Base-by-base conservation (phyloP, 768 basidiomycete species). In the Tricholoma furcatifolium region DNA sequence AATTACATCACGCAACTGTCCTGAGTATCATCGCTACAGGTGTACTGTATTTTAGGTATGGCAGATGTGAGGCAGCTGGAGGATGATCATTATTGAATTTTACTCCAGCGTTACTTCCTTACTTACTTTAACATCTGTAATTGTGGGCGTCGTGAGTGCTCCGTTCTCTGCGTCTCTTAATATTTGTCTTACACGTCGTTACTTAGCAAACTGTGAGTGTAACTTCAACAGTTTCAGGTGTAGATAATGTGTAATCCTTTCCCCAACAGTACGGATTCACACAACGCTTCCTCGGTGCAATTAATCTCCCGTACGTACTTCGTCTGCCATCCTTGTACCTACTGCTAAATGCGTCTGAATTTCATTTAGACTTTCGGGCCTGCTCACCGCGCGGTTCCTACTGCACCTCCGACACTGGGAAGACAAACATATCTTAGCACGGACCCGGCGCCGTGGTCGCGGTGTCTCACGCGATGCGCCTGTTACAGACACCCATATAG, bases 1-100 rank as follows among this genome's bases (percentile, higher is more conserved):
- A 36, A 24, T 21, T 2, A 6, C 4, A 3, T 7, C 12, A n/a
- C 23, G 5, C 15, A 12, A 6, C 7, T 35, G 2, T n/a, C 23
- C 12, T 38, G 4, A 36, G 21, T 36, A 4, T 6, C 35, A 6
- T 10, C n/a, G 11, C 24, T 32, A 15, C 24, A 67, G 65, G 67
- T 11, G 52, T 68, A 15, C 38, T 67, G 9, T 67, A 67, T 52
- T 67, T 67, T 48, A 60, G 58, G 66, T 67, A 23, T 15, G 61
- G 17, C 23, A 23, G 18, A 17, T 35, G 17, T 11, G 8, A 4
- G 18, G 15, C 21, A 31, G 20, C 12, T 15, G 20, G 4, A 21
- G 21, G 18, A 21, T 8, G 24, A 23, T 10, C 15, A 3, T 35
- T 2, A 34, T 21, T 31, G 21, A 53, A 65, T 3, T 45, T 59